Evolutionary conservation across 208 protist species (phyloP).

Genomic region (Trypanosoma boissoni): DNA sequence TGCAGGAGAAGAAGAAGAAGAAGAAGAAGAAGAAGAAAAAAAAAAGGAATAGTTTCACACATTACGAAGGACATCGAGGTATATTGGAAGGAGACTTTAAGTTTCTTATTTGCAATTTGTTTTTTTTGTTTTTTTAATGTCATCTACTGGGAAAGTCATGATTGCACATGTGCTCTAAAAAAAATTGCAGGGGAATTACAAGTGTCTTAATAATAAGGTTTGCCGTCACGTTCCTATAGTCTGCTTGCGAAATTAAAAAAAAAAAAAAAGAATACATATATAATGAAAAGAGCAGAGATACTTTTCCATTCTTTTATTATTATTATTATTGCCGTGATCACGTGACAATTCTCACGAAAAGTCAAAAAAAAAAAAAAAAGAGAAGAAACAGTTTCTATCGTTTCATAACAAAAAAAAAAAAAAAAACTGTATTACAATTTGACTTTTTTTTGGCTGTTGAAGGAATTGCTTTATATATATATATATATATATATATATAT

Average conservation of each 20-base stretch:
- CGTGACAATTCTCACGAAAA: neutral
- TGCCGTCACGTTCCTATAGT: slow-evolving; percentile 7
- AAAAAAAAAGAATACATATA: neutral
- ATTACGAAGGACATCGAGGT: too few relatives aligned
- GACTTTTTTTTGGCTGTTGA: neutral
- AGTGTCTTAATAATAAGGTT: too few relatives aligned
- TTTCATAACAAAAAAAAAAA: neutral
- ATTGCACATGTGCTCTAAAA: too few relatives aligned
- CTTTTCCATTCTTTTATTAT: too few relatives aligned
- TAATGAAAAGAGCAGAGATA: neutral
- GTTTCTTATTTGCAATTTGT: too few relatives aligned
- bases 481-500: neutral
- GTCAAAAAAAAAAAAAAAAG: neutral
- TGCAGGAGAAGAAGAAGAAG: too few relatives aligned
- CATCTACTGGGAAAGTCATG: too few relatives aligned
- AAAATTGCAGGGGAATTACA: too few relatives aligned
- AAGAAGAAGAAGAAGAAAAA: slow-evolving; percentile 8
- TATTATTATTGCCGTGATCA: neutral
- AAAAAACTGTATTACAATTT: neutral
- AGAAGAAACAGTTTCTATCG: neutral
- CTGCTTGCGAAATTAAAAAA: neutral
- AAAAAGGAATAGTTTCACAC: slow-evolving; percentile 3
- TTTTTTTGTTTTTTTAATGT: too few relatives aligned
- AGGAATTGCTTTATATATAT: neutral
- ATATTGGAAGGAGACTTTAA: too few relatives aligned